Evolutionary conservation across 2,329 filamentous ascomycete genomes (phyloP).

Genomic region (Paracorniculantispora psalliotae): DNA sequence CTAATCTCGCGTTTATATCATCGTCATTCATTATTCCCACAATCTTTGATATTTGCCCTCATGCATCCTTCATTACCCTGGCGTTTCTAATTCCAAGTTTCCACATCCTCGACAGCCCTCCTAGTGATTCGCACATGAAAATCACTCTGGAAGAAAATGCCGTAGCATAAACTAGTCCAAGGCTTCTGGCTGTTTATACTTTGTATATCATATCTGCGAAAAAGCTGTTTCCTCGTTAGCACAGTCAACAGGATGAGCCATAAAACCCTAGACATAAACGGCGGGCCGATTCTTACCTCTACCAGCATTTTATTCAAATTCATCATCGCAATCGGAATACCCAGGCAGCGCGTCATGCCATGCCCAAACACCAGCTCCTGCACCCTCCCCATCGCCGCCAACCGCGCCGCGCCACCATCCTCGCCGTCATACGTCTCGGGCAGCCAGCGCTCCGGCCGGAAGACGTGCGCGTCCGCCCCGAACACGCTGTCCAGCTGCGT

Average conservation of each 20-base stretch:
- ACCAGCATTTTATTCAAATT: conserved; percentile 4
- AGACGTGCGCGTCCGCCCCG: not conserved
- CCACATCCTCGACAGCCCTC: too few species aligned
- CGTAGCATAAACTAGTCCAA: not conserved
- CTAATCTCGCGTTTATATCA: too few species aligned
- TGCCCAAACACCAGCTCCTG: conserved; percentile 2
- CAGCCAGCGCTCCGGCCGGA: not conserved
- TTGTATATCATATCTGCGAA: conserved; percentile 1
- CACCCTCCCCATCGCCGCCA: not conserved
- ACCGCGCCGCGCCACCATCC: not conserved
- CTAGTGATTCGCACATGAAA: not conserved
- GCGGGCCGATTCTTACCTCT: not conserved
- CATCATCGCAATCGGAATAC: conserved; percentile 1
- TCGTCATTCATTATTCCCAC: too few species aligned
- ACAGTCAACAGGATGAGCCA: not conserved
- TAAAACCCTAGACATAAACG: not conserved
- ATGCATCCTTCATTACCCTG: too few species aligned
- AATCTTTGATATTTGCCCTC: too few species aligned
- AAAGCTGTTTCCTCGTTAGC: not conserved
- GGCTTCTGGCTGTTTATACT: not conserved
- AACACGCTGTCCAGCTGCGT: not conserved
- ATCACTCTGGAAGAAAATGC: not conserved
- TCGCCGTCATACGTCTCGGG: not conserved
- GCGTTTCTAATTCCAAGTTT: too few species aligned
- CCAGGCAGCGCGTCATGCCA: not conserved